Evolutionary conservation across 257 asterid species (phyloP).

Genomic region (Solanum tarijense): DNA sequence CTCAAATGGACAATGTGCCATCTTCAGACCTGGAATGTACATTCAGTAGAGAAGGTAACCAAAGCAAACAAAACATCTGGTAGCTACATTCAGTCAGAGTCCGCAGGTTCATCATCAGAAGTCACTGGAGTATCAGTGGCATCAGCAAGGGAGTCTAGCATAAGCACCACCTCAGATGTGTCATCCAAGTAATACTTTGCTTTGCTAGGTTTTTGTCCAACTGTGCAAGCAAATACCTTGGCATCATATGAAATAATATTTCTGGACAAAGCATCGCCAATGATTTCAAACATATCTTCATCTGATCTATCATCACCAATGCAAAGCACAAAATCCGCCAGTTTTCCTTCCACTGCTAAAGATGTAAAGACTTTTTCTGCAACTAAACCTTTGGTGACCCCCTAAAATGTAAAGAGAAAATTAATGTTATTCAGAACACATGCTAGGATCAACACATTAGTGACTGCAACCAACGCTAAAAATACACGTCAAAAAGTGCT

Average conservation of each 20-base stretch:
- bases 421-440: neutral
- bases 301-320: constrained; percentile 91
- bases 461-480: neutral
- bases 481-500: neutral
- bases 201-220: constrained; percentile 86
- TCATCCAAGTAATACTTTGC: constrained; percentile 84
- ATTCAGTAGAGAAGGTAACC: constrained; percentile 12
- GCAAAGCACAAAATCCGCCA: constrained; percentile 73
- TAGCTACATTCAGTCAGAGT: constrained; percentile 24
- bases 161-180: constrained; percentile 55
- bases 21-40: constrained; percentile 18
- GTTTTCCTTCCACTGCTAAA: constrained; percentile 45
- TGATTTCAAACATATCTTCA: constrained; percentile 81
- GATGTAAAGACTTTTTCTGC: constrained; percentile 73
- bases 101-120: constrained; percentile 52
- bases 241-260: constrained; percentile 42
- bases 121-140: constrained; percentile 53
- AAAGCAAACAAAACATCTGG: constrained; percentile 16
- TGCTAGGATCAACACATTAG: neutral
- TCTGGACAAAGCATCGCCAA: constrained; percentile 46
- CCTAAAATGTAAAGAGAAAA: constrained; percentile 26
- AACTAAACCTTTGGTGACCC: constrained; percentile 71
- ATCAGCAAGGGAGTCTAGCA: constrained; percentile 84
- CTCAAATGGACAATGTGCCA: constrained; percentile 20
- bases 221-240: constrained; percentile 77